Evolutionary conservation across 1,139 yeast genomes (phyloP), one percentile per base, ranked within the genome.

Genomic region (Tardiomyces blankii): DNA sequence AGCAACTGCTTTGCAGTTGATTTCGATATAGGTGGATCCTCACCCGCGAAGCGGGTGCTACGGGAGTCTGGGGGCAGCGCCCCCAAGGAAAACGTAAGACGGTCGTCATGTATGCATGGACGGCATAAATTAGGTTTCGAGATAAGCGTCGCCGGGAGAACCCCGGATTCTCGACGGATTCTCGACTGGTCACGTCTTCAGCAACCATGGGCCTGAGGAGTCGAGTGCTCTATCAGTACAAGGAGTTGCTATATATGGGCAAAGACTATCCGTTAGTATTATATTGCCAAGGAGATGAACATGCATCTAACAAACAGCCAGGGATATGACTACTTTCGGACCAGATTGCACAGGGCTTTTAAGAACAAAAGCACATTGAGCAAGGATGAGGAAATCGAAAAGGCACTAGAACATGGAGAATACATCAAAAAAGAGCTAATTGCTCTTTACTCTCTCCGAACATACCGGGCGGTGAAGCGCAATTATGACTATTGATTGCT

Each of bases 231-330:
- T 62, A 61, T 44, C 56, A 60, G 28, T 65, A 61, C 57, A 65
- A 65, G 43, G 69, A 65, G 46, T 57, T 65, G 39, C 53, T 64
- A 2, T 65, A 64, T 44, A 55, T 65, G 61, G 68, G 67, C 16
- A 54, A 54, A 40, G 67, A 64, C 42, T 65, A 65, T 46, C 69
- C 69, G 51, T 60, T 5, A 30, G 35, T 4, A 30, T 27, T 27
- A 9, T 27, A 12, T 52, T 45, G 60, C 51, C 5, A 9, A 12
- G 27, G 13, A 13, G n/a, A 12, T 7, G 30, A 28, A 7, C 13
- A 3, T n/a, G 3, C 16, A 18, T 16, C 42, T 38, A 35, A 38
- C 16, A 12, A 3, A 5, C 16, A 30, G 35, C 4, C 32, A 45
- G 43, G 67, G 66, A 8, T 63, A 63, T 46, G 55, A 52, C 27